Evolutionary conservation across 2,329 filamentous ascomycete genomes (phyloP), one percentile per base, ranked within the genome.

Genomic region (Penicillium sp.): DNA sequence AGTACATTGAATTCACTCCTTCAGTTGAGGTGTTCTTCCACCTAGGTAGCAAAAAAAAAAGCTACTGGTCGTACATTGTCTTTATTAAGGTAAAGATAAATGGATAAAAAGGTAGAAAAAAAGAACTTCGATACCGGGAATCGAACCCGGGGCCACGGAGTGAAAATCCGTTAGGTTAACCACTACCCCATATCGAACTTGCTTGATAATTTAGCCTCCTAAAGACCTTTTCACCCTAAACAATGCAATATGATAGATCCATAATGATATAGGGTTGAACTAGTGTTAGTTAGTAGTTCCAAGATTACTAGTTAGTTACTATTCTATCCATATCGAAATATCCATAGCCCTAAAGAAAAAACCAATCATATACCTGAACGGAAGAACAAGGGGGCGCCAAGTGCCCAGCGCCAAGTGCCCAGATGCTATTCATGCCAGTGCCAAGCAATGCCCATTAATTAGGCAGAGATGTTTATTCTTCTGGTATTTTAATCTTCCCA

Each of bases 81-180:
- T n/a, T n/a, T n/a, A n/a, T n/a, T n/a, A n/a, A n/a, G n/a, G n/a
- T n/a, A n/a, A n/a, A n/a, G n/a, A n/a, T n/a, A n/a, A 26, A 2
- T 26, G 6, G 26, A 24, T 2, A 29, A 8, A 20, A n/a, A 26
- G 2, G 13, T 14, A 32, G 10, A 10, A 10, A 8, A 43, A 34
- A 24, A 11, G 5, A 24, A 32, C 38, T 50, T 34, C 48, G 48
- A 50, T 50, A 50, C 48, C 48, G 48, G 48, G 48, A 50, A 50
- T 50, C 48, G 48, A 50, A 50, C 48, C 48, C 37, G 37, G 48
- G 48, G 48, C 48, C 9, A 16, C 34, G 48, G 48, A 50, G 48
- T 52, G 49, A 52, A 50, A 50, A 50, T 50, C 48, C 48, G 34
- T 38, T 32, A 50, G 48, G 48, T 50, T 50, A 43, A 32, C 48